phyloP scores from a whole-genome alignment of 495 filamentous ascomycete genomes.

The Aspergillus funiculosus region DNA sequence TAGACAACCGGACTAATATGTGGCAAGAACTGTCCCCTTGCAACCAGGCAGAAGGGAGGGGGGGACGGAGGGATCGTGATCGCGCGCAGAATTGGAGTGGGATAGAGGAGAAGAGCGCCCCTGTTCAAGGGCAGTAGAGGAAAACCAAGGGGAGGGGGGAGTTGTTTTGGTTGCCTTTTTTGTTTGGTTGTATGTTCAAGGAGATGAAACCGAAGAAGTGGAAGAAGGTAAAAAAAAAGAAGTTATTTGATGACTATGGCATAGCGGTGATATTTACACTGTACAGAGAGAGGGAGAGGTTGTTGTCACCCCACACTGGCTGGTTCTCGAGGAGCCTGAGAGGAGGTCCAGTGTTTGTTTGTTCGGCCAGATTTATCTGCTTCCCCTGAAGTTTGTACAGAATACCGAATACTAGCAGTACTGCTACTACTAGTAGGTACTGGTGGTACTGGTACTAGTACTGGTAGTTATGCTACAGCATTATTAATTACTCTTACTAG shows the following conservation, averaged over 20 bases:
- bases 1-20: no score
- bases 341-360: background rate
- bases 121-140: slow-evolving; percentile 1
- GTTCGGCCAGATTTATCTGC: background rate
- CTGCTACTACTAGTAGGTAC: background rate
- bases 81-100: background rate
- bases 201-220: background rate
- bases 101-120: background rate
- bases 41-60: background rate
- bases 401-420: background rate
- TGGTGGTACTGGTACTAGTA: no score
- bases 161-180: no score
- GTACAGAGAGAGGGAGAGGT: background rate
- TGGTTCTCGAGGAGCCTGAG: background rate
- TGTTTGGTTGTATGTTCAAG: background rate
- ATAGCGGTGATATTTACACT: background rate
- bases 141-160: background rate
- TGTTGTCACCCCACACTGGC: slow-evolving; percentile 13
- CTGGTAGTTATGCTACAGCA: no score
- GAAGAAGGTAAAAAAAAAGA: background rate
- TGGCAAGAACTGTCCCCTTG: background rate
- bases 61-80: background rate
- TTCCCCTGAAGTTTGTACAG: slow-evolving; percentile 16
- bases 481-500: no score
- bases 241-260: background rate